Base-by-base conservation (phyloP, 2,329 filamentous ascomycete genomes). In the Fusarium buharicum region DNA sequence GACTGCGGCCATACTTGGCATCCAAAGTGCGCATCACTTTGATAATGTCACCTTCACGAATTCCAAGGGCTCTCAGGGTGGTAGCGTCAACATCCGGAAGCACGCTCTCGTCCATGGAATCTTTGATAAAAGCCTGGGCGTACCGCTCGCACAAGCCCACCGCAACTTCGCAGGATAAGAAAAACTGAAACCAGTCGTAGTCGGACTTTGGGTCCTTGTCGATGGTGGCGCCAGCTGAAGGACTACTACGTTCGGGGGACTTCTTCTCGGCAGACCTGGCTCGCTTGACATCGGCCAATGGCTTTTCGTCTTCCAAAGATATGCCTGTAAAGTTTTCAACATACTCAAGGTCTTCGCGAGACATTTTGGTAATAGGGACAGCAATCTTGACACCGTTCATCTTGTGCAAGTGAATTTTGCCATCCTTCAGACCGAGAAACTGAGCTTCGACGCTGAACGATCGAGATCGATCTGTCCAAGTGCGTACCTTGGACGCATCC, bases 141-240 rank as follows among this genome's bases (percentile, higher is more conserved):
- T 99, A 99, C 50, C 95, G 86, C 77, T 98, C 94, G 76, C 95
- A 99, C 40, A 97, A 88, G 55, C 96, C 92, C 44, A 94, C 91
- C 39, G 93, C 90, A 69, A 98, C 92, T 41, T 96, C 94, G 74
- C 93, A 96, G 62, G 89, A 88, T 36, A 99, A 80, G 82, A 99
- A 99, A 79, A 99, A 98, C 73, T 97, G 93, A 72, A 99, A 99
- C 95, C 95, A 99, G 75, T 99, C 95, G 74, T 98, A 96, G 43
- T 95, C 89, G 1, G 90, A 82, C 75, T 88, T 89, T 71, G 83
- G 81, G 18, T 78, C 75, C 41, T 81, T 78, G 64, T 90, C 83
- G 28, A 92, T 79, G 2, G 84, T 84, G n/a, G 85, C 88, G 12
- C 89, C 89, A 9, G 76, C 89, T 3, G 76, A 76, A 18, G 54